Evolutionary conservation across 805 yeast species (phyloP).

Genomic region (Yarrowia deformans): DNA sequence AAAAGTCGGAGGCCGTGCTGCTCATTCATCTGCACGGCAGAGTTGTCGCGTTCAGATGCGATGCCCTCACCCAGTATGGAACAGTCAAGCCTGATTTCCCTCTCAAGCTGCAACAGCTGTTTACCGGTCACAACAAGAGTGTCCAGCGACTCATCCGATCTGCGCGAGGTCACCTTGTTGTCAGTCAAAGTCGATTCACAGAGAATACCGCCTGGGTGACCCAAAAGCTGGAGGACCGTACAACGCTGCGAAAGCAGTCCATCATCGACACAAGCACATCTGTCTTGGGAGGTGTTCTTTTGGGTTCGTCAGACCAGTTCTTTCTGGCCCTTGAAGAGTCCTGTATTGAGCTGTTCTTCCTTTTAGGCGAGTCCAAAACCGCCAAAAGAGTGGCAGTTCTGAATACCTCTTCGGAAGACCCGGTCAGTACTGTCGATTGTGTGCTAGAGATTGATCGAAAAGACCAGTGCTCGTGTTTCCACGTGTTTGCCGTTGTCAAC

Average conservation of each 20-base stretch:
- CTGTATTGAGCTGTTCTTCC: conserved; percentile 4
- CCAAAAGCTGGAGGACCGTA: conserved; percentile 17
- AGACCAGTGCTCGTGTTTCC: conserved; percentile 24
- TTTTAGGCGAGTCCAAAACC: conserved; percentile 15
- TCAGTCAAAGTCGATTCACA: conserved; percentile 67
- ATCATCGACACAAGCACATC: conserved; percentile 14
- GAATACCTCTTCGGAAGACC: not conserved
- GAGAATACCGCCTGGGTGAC: conserved; percentile 66
- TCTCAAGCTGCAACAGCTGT: conserved; percentile 48
- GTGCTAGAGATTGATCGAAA: conserved; percentile 21
- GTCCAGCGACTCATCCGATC: conserved; percentile 72
- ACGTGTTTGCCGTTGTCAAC: conserved; percentile 24
- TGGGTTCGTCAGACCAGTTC: conserved; percentile 28
- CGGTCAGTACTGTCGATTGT: conserved; percentile 1
- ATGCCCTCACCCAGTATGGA: conserved; percentile 16
- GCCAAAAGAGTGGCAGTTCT: conserved; percentile 6
- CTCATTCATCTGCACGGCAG: conserved; percentile 27
- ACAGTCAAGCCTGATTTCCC: conserved; percentile 30
- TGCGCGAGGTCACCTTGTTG: conserved; percentile 64
- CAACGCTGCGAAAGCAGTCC: conserved; percentile 28
- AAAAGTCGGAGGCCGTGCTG: conserved; percentile 23
- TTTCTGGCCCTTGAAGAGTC: conserved; percentile 2
- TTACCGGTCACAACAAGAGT: conserved; percentile 88
- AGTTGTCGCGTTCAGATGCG: conserved; percentile 29
- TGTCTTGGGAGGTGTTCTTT: conserved; percentile 18